Evolutionary conservation across 768 basidiomycete species (phyloP), one percentile per base, ranked within the genome.

Genomic region (Phylloporus sp.): DNA sequence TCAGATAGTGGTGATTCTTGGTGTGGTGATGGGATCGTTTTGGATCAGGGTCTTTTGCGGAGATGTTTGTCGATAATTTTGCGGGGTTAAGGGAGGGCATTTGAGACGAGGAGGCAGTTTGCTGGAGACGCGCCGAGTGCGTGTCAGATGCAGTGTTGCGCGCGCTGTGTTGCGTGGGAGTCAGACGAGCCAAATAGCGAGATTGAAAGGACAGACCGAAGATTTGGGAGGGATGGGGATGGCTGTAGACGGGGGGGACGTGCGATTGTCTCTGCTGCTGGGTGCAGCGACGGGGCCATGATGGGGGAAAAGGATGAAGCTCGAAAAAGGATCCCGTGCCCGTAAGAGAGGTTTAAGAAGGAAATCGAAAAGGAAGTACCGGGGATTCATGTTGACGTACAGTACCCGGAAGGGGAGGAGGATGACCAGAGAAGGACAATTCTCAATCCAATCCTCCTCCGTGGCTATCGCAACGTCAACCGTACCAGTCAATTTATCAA

Each of bases 191-290:
- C 0, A 20, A 23, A 45, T 13, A 39, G 1, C 31, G 7, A 42
- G 13, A 11, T 52, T 24, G 15, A 11, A 10, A 6, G 35, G 31
- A 64, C 74, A 52, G 43, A 84, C 84, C 83, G 80, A 56, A 87
- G 73, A 63, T 86, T 86, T 9, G 86, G 86, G 59, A 86, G 74
- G 12, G 86, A 87, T 9, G 85, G 84, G 6, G 84, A 82, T 47
- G 81, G 80, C 49, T 81, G 81, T 32, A 84, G 72, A 40, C 79
- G 78, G 16, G 76, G 74, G 43, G 77, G 77, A 56, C 74, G 74
- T 26, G 54, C 36, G 45, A 23, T 45, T 45, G 52, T 29, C 42
- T 59, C 65, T 55, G 52, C 58, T 23, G 56, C 45, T 38, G 46
- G 47, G 52, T 63, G 64, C 49, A 62, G 55, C 53, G 61, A 62